A percentile compares a stretch with the other conserved stretches of the same genome.
Conservation (phyloP, 2,329 filamentous ascomycete genomes). For the Aspergillus sclerotialis region DNA sequence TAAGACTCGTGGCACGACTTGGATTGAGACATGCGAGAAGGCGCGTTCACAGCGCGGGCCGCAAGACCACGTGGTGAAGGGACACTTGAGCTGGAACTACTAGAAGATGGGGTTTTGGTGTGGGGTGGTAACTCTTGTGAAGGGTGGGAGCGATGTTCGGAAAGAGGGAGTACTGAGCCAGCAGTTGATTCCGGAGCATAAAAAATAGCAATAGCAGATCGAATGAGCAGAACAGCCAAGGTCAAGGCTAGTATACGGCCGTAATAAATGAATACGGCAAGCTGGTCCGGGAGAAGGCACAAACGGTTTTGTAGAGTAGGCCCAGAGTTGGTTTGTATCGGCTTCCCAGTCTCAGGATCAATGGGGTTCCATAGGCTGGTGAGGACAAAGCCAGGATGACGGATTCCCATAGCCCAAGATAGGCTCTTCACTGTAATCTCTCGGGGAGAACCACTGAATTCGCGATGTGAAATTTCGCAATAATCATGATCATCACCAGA, state of each 20-base stretch:
- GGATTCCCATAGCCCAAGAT: conserved; percentile 93
- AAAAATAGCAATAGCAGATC: conserved; percentile 32
- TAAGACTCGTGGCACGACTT: conserved; percentile 16
- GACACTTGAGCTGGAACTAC: conserved; percentile 26
- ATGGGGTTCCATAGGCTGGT: conserved; percentile 90
- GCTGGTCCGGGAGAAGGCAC: conserved; percentile 82
- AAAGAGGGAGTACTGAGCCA: conserved; percentile 21
- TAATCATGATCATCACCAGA: conserved; percentile 98
- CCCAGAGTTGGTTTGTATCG: conserved; percentile 14
- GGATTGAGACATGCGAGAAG: conserved; percentile 12
- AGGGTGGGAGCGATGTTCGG: conserved; percentile 18
- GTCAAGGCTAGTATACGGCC: conserved; percentile 54
- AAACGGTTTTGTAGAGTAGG: conserved; percentile 78
- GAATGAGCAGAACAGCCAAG: conserved; percentile 39
- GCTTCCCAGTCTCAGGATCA: conserved; percentile 43
- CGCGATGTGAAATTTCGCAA: conserved; percentile 77
- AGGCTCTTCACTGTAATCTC: conserved; percentile 96
- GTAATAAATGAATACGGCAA: conserved; percentile 78
- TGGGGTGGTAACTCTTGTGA: conserved; percentile 14
- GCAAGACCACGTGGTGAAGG: conserved; percentile 21
- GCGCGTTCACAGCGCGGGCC: conserved; percentile 18
- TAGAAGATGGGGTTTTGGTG: conserved; percentile 18
- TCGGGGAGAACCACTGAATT: conserved; percentile 53
- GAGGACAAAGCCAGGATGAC: conserved; percentile 78
- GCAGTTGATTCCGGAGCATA: conserved; percentile 10